phyloP scores from a whole-genome alignment of 495 filamentous ascomycete species.

The Tuber calosporum region DNA sequence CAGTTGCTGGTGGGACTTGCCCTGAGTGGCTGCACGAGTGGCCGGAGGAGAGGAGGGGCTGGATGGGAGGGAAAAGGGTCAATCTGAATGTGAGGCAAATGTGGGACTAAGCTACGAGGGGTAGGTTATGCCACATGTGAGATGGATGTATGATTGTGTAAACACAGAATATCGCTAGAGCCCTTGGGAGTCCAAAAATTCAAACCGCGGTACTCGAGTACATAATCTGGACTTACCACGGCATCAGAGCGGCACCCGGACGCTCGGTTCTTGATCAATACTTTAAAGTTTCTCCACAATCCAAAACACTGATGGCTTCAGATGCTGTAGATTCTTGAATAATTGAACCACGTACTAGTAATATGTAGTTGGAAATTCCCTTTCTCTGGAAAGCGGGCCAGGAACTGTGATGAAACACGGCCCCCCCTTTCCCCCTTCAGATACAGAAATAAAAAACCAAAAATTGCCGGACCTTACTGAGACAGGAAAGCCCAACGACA shows the following conservation, averaged over 20 bases:
- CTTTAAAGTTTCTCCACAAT: background rate
- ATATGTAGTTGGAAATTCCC: no score
- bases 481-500: no score
- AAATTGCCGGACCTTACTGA: no score
- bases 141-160: background rate
- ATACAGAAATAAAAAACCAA: no score
- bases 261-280: background rate
- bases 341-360: no score
- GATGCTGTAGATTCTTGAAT: no score
- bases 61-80: constrained; percentile 78
- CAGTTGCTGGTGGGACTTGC: constrained; percentile 63
- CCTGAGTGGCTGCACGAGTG: constrained; percentile 66
- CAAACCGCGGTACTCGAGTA: background rate
- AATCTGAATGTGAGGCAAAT: constrained; percentile 92
- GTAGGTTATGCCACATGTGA: background rate
- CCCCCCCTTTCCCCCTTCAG: no score
- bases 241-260: background rate
- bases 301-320: no score
- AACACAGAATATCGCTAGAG: background rate
- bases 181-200: background rate
- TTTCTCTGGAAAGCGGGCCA: no score
- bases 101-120: constrained; percentile 49
- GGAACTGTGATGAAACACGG: no score
- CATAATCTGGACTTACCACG: background rate
- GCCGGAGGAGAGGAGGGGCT: constrained; percentile 61